Evolutionary conservation across 768 basidiomycete genomes (phyloP), one percentile per base, ranked within the genome.

Genomic region (Termitomyces sp.): DNA sequence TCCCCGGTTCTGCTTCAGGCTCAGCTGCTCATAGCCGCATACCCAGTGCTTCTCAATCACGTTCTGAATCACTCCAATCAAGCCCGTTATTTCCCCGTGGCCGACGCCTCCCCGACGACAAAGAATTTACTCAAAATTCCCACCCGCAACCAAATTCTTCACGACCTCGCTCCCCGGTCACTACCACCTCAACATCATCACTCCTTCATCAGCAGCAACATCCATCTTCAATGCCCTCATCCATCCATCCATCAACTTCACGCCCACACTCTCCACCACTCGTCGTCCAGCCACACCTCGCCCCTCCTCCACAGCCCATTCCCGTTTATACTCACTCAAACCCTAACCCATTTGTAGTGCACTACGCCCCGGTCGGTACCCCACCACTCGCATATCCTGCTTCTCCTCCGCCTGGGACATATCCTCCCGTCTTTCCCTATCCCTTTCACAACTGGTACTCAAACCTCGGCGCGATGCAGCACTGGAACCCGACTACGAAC

Each of bases 41-140:
- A 10, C 69, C 65, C 7, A 72, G 68, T 43, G 61, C 66, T 53
- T 69, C 78, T 4, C 79, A 81, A 5, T 82, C 82, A 14, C 72
- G 73, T 47, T 72, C 78, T 0, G 77, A 74, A 33, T 82, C 80
- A 64, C 69, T 75, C 20, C 76, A 79, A 5, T 82, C 83, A 12
- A 85, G 83, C 56, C 83, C 83, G 14, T 73, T 68, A 44, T 50
- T 75, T 14, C 68, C 73, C 39, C 72, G 78, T 59, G 76, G 73
- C 22, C 72, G 74, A 58, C 70, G 76, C 18, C 64, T 83, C 44
- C 78, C 77, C 0, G 72, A 66, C 2, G 82, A 83, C 24, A 53
- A 42, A 42, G 39, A 53, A 13, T 18, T 16, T 30, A 10, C 20
- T 40, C 50, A 37, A 71, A 75, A 10, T 34, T 57, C 12, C 43